Evolutionary conservation across 2,329 filamentous ascomycete species (phyloP).

Genomic region (Exophiala xenobiotica): DNA sequence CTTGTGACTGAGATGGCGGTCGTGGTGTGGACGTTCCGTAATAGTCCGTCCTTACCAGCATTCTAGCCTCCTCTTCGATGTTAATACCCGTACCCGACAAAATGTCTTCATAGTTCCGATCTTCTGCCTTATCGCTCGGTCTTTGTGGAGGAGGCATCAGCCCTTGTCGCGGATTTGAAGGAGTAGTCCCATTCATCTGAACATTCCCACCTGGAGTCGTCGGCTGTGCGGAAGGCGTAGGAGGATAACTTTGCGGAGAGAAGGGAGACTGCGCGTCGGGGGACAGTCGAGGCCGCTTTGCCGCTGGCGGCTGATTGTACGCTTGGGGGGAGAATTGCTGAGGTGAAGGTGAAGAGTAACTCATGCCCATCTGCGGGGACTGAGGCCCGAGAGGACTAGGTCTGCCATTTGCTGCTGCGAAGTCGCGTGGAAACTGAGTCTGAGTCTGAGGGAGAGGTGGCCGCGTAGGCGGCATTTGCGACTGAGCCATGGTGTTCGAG

Average conservation of each 20-base stretch:
- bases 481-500: slow-evolving; percentile 26
- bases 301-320: slow-evolving; percentile 57
- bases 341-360: slow-evolving; percentile 61
- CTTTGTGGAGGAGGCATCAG: slow-evolving; percentile 65
- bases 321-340: slow-evolving; percentile 55
- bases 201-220: slow-evolving; percentile 34
- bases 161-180: slow-evolving; percentile 41
- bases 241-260: slow-evolving; percentile 42
- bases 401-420: slow-evolving; percentile 22
- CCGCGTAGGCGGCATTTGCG: slow-evolving; percentile 24
- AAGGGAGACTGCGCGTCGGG: slow-evolving; percentile 66
- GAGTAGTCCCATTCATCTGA: slow-evolving; percentile 57
- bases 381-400: slow-evolving; percentile 28
- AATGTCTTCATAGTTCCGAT: slow-evolving; percentile 27
- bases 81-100: slow-evolving; percentile 27
- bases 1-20: slow-evolving; percentile 9
- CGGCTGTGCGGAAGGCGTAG: slow-evolving; percentile 32
- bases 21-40: slow-evolving; percentile 18
- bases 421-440: slow-evolving; percentile 25
- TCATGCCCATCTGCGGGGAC: slow-evolving; percentile 23
- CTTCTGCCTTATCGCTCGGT: slow-evolving; percentile 40
- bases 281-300: slow-evolving; percentile 71
- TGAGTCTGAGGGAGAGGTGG: slow-evolving; percentile 26
- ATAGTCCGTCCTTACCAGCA: slow-evolving; percentile 23
- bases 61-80: slow-evolving; percentile 27